A percentile compares a stretch with the other conserved stretches of the same genome.
These are phyloP conservation scores for Trichoderma reesei DNA, from an alignment of 495 filamentous ascomycete genomes.

Conservation along the genomic window DNA sequence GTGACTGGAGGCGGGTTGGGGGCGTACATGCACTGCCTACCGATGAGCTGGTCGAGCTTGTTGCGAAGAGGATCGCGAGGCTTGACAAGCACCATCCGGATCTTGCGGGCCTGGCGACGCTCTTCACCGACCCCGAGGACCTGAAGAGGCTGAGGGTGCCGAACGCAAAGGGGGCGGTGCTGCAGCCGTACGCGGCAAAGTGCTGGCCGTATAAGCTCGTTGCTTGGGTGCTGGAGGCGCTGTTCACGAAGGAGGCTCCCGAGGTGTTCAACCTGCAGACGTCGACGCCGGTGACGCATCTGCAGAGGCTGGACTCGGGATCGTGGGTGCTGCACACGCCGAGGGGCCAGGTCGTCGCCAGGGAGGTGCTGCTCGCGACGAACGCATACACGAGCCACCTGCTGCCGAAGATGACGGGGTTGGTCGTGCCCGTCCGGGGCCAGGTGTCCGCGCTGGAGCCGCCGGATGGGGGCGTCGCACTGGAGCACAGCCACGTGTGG, in stretches of 20 bases:
- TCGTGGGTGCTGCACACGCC: slow-evolving; percentile 51
- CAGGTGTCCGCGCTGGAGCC: slow-evolving; percentile 63
- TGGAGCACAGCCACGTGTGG: slow-evolving; percentile 45
- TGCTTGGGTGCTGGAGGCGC: slow-evolving; percentile 48
- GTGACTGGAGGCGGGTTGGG: slow-evolving; percentile 47
- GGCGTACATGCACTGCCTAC: slow-evolving; percentile 47
- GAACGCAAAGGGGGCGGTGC: slow-evolving; percentile 34
- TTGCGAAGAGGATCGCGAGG: slow-evolving; percentile 27
- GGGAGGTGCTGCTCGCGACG: slow-evolving; percentile 61
- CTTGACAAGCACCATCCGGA: slow-evolving; percentile 42
- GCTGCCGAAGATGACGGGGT: slow-evolving; percentile 54
- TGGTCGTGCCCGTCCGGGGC: slow-evolving; percentile 68
- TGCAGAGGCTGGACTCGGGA: slow-evolving; percentile 18
- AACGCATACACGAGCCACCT: slow-evolving; percentile 71
- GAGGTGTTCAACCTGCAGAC: slow-evolving; percentile 60
- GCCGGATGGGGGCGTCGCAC: slow-evolving; percentile 19
- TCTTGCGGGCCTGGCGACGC: slow-evolving; percentile 29
- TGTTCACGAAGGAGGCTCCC: slow-evolving; percentile 27
- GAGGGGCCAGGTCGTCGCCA: slow-evolving; percentile 48
- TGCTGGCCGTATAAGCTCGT: slow-evolving; percentile 80
- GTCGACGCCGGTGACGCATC: slow-evolving; percentile 51
- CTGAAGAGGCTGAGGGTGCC: slow-evolving; percentile 29
- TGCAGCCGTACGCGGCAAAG: slow-evolving; percentile 37
- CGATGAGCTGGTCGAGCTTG: slow-evolving; percentile 34
- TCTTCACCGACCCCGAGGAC: slow-evolving; percentile 21